Evolutionary conservation across 1,139 yeast genomes (phyloP), one percentile per base, ranked within the genome.

Genomic region (Arxiozyma heterogenica): DNA sequence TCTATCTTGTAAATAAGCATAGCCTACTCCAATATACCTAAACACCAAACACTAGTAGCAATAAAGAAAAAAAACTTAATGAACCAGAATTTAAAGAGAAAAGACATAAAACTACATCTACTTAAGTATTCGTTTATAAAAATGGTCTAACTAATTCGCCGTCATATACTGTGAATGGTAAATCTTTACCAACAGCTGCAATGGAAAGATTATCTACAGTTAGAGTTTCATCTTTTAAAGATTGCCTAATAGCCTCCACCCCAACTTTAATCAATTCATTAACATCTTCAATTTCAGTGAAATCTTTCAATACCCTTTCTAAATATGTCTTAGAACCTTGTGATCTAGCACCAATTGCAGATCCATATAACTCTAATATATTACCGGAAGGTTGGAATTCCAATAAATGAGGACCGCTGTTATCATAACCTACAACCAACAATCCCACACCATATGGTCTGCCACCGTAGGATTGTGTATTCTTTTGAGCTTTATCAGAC

Each of bases 401-500:
- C 70, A 83, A 85, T 61, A 93, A 75, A 71, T 93, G 98, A 17
- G 98, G 87, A 12, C 98, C 98, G 43, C 90, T 80, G 67, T 87
- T 95, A 70, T 93, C 99, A 67, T 81, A 81, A 22, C 99, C 99
- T n/a, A 89, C 84, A 53, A 93, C 81, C 58, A 93, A 75, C 60
- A 93, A 77, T 4, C 98, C 99, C 22, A 93, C 98, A 59, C 99
- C 99, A 68, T 93, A 93, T 17, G 98, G 98, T 70, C 98, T 83
- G 18, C 94, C 85, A 12, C 98, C 98, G 65, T 93, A 90, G 57
- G 89, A 84, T 73, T 93, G 98, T 49, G 99, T 93, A 73, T 93
- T 93, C 63, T 83, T 84, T 73, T 93, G 99, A 0, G 99, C 98
- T 74, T 93, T 93, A 71, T 91, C 97, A 42, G 97, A 96, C 66